Evolutionary conservation across 306 rosid species (phyloP), one percentile per base, ranked within the genome.

Genomic region (Bauhinia variegata): DNA sequence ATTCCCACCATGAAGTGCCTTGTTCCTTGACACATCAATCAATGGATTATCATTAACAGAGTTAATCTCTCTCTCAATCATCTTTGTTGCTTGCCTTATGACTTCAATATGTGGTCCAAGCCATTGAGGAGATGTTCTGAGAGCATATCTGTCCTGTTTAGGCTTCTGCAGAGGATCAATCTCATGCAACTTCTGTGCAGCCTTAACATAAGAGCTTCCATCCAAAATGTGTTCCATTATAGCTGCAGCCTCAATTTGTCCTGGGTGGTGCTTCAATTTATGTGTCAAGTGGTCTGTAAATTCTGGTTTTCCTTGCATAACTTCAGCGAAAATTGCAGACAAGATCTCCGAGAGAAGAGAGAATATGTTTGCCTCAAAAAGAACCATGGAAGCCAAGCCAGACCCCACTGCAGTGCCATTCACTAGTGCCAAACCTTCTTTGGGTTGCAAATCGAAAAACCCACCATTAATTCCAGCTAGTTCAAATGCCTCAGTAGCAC

Each of bases 211-310:
- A 7, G 89, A 78, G 54, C 98, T 92, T 36, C 98, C 98, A 64
- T 81, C 92, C 9, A 92, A 68, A 67, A 92, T 87, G 80, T 92
- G 95, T 64, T 92, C 98, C 98, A 92, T 92, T 60, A 92, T 85
- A 33, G 98, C 98, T 1, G 95, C 98, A 50, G 98, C 98, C 65
- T 92, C 98, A 76, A 92, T 92, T n/a, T 92, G 98, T 4, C 98
- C 98, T 33, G 98, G 98, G 34, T 92, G 98, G 60, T 87, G 98
- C 68, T 92, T 92, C 74, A 92, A 39, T 34, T 86, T 92, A 55
- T 92, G 98, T 0, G 95, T 89, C 83, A 92, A 77, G 53, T 92
- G 95, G 49, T 92, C 98, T 0, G 96, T 87, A 61, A 92, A 92
- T 36, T 92, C 95, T 0, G 92, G 92, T 28, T 89, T 92, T 15